Evolutionary conservation across 2,329 filamentous ascomycete species (phyloP).

Genomic region (Thermomyces lanuginosus): DNA sequence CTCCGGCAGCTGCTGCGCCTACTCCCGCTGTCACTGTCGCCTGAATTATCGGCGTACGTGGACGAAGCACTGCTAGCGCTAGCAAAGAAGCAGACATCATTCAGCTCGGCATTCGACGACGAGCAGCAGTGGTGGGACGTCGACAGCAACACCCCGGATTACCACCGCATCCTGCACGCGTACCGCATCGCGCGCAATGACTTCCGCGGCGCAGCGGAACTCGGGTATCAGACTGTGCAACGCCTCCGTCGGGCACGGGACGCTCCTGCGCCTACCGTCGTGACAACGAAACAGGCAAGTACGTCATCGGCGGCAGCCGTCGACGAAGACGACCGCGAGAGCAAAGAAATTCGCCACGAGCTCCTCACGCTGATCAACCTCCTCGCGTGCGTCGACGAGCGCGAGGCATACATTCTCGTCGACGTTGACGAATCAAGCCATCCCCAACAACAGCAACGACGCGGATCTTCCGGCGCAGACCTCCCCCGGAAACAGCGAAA

Average conservation of each 20-base stretch:
- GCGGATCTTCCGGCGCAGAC: conserved; percentile 26
- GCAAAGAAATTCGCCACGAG: conserved; percentile 44
- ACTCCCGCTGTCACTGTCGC: conserved; percentile 50
- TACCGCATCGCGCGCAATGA: conserved; percentile 74
- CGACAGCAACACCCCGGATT: conserved; percentile 41
- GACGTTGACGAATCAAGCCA: conserved; percentile 24
- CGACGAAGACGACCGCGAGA: conserved; percentile 31
- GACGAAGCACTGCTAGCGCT: conserved; percentile 61
- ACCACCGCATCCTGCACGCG: conserved; percentile 78
- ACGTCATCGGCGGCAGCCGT: conserved; percentile 15
- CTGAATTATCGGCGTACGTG: conserved; percentile 58
- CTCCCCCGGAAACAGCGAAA: conserved; percentile 27
- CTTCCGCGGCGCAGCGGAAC: conserved; percentile 58
- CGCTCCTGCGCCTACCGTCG: conserved; percentile 14
- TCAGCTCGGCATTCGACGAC: conserved; percentile 30
- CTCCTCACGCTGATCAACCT: conserved; percentile 90
- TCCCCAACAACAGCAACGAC: conserved; percentile 16
- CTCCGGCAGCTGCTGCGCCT: conserved; percentile 48
- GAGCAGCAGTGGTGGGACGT: conserved; percentile 11
- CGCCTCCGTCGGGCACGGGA: conserved; percentile 29
- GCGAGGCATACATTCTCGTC: conserved; percentile 59
- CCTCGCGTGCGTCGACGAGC: conserved; percentile 64
- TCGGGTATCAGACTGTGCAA: conserved; percentile 40
- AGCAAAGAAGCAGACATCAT: conserved; percentile 52
- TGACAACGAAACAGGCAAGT: conserved; percentile 18